Base-by-base conservation (phyloP, 179 eudicot genomes). In the Beta corolliflora region DNA sequence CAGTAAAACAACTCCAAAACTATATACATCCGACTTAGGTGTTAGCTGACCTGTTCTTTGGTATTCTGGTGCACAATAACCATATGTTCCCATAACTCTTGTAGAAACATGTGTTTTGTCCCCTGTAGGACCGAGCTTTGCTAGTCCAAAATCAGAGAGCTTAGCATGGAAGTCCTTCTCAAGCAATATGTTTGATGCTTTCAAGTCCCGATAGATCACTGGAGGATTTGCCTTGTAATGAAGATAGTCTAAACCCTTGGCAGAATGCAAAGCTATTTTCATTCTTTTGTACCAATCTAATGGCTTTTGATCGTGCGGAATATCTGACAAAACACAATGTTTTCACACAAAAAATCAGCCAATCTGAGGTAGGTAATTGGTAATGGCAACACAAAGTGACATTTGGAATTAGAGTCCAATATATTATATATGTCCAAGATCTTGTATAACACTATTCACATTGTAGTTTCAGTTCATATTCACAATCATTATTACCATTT, bases 1-100 rank as follows among this genome's bases (percentile, higher is more conserved):
- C 86, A 94, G 85, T 52, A 94, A 77, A 65, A 94, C 97, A 60
- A 93, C 98, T 21, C 98, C 98, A 61, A 88, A 94, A 81, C 98
- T 93, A 65, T 94, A 94, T 21, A 94, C 89, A 84, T 94, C 98
- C 0, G 98, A 93, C 79, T 91, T 94, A 41, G 88, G 81, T 13
- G 97, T 93, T 7, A 94, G 80, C 64, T 89, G 94, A 7, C 98
- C 98, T 11, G 98, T 93, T 86, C 87, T 85, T 83, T 94, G 98
- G 81, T 93, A 94, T 87, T 94, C 98, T 0, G 98, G 98, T 48
- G 98, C 97, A 85, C 97, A 94, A 80, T 94, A 94, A 14, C 98
- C 98, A 60, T 93, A 91, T 16, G 97, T 91, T 46, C 97, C 98
- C 98, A 94, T 93, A 46, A 91, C 93, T 82, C 94, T 88, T 1